Evolutionary conservation across 352 stramenopile species (phyloP).

Genomic region (Peronospora belbahrii): DNA sequence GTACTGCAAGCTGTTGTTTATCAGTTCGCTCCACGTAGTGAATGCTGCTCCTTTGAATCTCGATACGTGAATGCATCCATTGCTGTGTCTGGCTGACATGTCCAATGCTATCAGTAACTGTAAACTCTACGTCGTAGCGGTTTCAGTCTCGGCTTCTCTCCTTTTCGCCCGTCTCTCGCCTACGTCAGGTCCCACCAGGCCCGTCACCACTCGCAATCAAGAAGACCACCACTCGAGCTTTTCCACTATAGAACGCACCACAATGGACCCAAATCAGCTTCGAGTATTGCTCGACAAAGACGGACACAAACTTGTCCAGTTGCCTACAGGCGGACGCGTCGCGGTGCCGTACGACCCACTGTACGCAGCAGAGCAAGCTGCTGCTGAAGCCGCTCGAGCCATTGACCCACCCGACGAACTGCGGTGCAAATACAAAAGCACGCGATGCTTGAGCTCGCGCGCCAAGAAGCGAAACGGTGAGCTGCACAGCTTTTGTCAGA

Average conservation of each 20-base stretch:
- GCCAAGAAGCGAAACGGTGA: conserved; percentile 41
- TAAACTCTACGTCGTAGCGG: conserved; percentile 6
- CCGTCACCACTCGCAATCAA: conserved; percentile 7
- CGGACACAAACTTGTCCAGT: conserved; percentile 25
- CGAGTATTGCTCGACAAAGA: conserved; percentile 15
- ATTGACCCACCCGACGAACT: conserved; percentile 22
- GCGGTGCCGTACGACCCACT: conserved; percentile 23
- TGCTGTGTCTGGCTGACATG: conserved; percentile 1
- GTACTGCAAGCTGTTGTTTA: not conserved
- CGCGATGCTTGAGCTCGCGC: conserved; percentile 31
- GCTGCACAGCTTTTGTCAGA: conserved; percentile 44
- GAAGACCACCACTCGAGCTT: conserved; percentile 23
- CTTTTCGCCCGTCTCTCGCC: conserved; percentile 21
- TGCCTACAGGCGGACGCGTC: conserved; percentile 22
- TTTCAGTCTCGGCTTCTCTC: conserved; percentile 12
- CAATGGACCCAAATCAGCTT: conserved; percentile 21
- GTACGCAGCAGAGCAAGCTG: conserved; percentile 10
- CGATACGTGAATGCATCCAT: not conserved
- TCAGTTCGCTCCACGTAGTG: not conserved
- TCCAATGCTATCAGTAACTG: conserved; percentile 1
- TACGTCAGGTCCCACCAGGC: conserved; percentile 19
- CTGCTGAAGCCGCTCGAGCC: conserved; percentile 10
- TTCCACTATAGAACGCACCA: conserved; percentile 12
- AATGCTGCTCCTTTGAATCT: not conserved
- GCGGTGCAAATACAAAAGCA: conserved; percentile 44